These are phyloP conservation scores for Fusarium bulbicola DNA, from an alignment of 2,329 filamentous ascomycete species.

Conservation along the genomic window DNA sequence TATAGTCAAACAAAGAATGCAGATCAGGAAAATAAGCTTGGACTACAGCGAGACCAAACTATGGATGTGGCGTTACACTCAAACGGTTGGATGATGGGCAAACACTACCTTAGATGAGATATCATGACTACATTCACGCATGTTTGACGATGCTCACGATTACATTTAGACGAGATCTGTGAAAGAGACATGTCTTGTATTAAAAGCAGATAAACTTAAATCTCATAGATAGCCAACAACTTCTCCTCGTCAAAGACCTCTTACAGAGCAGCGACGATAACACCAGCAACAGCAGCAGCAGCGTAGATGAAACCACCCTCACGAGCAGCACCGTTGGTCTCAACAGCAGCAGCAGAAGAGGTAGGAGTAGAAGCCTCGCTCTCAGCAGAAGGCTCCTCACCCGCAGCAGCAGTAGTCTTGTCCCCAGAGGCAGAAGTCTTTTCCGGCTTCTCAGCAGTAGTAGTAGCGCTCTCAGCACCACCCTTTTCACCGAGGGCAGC, in stretches of 20 bases:
- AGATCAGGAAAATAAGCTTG: neutral
- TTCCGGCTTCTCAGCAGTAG: constrained; percentile 6
- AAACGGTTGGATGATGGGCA: neutral
- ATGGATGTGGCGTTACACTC: neutral
- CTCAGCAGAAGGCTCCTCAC: neutral
- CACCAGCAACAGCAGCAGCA: constrained; percentile 44
- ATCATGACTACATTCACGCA: neutral
- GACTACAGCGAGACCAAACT: neutral
- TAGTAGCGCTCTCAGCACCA: neutral
- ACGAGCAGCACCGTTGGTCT: constrained; percentile 36
- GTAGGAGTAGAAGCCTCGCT: neutral
- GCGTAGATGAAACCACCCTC: constrained; percentile 44
- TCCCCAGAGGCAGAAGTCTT: neutral
- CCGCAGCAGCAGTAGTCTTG: neutral
- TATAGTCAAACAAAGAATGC: neutral
- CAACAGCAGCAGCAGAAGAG: neutral
- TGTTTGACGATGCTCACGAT: neutral
- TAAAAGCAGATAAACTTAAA: constrained; percentile 23
- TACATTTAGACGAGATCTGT: neutral
- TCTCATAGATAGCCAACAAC: neutral
- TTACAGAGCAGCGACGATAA: constrained; percentile 45
- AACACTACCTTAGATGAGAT: neutral
- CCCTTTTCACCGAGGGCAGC: constrained; percentile 2
- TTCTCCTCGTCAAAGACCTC: neutral
- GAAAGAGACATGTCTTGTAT: constrained; percentile 13